These are phyloP conservation scores for Alternaria triticimaculans DNA, from an alignment of 2,329 filamentous ascomycete genomes.

Conservation along the genomic window DNA sequence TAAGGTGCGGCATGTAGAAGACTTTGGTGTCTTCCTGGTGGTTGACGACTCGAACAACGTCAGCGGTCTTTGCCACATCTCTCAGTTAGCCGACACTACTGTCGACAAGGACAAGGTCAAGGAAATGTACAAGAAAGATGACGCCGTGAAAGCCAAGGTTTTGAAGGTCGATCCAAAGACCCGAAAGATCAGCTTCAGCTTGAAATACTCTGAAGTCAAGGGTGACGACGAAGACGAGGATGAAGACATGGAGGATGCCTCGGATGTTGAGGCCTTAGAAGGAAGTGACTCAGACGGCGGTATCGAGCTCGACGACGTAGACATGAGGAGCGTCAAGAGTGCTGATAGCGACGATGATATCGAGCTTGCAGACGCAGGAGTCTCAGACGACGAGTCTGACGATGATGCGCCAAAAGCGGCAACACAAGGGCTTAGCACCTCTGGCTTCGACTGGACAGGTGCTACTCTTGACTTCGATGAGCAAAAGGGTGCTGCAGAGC, in stretches of 20 bases:
- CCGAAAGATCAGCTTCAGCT: conserved; percentile 82
- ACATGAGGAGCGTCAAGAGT: conserved; percentile 55
- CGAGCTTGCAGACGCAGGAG: conserved; percentile 43
- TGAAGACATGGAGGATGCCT: conserved; percentile 49
- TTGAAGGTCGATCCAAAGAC: conserved; percentile 77
- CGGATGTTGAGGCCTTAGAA: conserved; percentile 25
- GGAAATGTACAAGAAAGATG: conserved; percentile 87
- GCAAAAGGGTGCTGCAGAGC: conserved; percentile 60
- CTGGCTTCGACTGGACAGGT: conserved; percentile 88
- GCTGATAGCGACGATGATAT: conserved; percentile 43
- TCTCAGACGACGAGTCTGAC: conserved; percentile 43
- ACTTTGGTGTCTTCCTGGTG: conserved; percentile 93
- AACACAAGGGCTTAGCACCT: conserved; percentile 66
- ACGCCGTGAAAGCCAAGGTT: conserved; percentile 90
- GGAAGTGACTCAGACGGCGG: conserved; percentile 53
- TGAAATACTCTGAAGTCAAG: conserved; percentile 92
- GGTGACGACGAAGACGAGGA: conserved; percentile 56
- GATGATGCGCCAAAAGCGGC: conserved; percentile 17
- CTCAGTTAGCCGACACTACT: conserved; percentile 84
- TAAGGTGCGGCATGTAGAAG: conserved; percentile 90
- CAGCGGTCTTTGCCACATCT: conserved; percentile 90
- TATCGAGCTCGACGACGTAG: conserved; percentile 50
- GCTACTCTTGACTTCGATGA: conserved; percentile 62
- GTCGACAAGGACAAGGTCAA: conserved; percentile 87
- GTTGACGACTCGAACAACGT: conserved; percentile 87